Conservation (phyloP, 257 asterid genomes). For the Rauvolfia tetraphylla region DNA sequence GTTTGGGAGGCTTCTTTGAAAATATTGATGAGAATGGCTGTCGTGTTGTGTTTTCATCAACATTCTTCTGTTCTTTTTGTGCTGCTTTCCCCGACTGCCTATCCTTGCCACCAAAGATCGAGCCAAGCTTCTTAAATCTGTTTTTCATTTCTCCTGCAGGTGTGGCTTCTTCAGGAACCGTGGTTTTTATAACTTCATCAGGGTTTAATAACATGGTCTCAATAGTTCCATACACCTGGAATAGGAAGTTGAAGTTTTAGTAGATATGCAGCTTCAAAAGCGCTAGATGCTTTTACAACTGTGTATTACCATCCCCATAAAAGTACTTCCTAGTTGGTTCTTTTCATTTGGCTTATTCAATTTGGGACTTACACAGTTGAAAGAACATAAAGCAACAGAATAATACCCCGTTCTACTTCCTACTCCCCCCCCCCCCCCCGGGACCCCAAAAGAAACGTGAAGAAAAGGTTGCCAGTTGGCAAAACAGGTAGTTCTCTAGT, state of each 20-base stretch:
- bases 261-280: neutral
- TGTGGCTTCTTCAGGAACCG: constrained; percentile 54
- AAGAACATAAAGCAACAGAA: constrained; percentile 13
- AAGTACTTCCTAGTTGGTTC: too few relatives aligned
- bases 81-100: constrained; percentile 38
- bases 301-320: neutral
- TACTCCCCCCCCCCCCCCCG: too few relatives aligned
- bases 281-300: neutral
- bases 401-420: neutral
- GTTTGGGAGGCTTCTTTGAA: constrained; percentile 89
- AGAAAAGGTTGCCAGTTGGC: neutral
- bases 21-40: constrained; percentile 66
- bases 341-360: too few relatives aligned
- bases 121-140: constrained; percentile 70
- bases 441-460: too few relatives aligned
- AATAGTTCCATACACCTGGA: constrained; percentile 84
- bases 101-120: constrained; percentile 66
- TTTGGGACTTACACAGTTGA: neutral
- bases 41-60: constrained; percentile 49
- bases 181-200: constrained; percentile 49
- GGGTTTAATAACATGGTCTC: constrained; percentile 74
- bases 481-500: neutral
- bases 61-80: constrained; percentile 34
- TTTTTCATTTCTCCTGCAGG: constrained; percentile 54
- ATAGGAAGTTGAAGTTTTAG: neutral